These are phyloP conservation scores for Coffea canephora DNA, from an alignment of 257 asterid genomes.

Conservation along the genomic window DNA sequence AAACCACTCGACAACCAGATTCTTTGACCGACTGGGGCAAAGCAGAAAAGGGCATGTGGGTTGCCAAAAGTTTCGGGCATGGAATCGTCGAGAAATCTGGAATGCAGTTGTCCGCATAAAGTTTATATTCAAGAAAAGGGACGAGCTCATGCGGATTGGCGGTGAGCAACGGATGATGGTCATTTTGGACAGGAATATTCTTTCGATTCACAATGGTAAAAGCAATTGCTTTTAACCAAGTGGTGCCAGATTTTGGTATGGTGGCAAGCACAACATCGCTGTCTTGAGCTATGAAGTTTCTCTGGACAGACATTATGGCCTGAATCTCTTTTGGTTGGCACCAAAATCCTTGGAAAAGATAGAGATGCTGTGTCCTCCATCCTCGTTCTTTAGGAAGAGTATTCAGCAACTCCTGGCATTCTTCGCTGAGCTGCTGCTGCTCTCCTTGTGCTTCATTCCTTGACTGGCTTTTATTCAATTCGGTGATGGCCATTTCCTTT, in stretches of 20 bases:
- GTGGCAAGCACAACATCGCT: constrained; percentile 36
- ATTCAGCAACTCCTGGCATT: constrained; percentile 33
- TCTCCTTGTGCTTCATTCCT: background rate
- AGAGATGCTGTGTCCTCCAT: constrained; percentile 45
- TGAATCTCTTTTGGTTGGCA: constrained; percentile 45
- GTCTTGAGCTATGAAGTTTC: constrained; percentile 27
- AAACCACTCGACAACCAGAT: constrained; percentile 23
- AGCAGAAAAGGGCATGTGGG: constrained; percentile 35
- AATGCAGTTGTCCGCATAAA: constrained; percentile 24
- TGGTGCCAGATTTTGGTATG: constrained; percentile 58
- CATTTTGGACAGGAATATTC: background rate
- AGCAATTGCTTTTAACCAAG: constrained; percentile 48
- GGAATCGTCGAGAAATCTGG: constrained; percentile 32
- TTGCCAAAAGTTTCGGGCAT: constrained; percentile 39
- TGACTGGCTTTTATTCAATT: constrained; percentile 13
- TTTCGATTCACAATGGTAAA: constrained; percentile 33
- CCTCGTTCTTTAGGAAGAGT: constrained; percentile 53
- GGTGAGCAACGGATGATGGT: constrained; percentile 35
- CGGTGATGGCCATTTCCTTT: background rate
- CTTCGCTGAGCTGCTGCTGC: constrained; percentile 20
- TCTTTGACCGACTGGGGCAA: constrained; percentile 30
- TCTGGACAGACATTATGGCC: constrained; percentile 25
- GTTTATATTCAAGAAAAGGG: constrained; percentile 43
- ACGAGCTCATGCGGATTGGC: constrained; percentile 51
- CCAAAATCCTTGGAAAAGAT: constrained; percentile 43